These are phyloP conservation scores for Floccularia luteovirens DNA, from an alignment of 768 basidiomycete species.

Conservation along the genomic window DNA sequence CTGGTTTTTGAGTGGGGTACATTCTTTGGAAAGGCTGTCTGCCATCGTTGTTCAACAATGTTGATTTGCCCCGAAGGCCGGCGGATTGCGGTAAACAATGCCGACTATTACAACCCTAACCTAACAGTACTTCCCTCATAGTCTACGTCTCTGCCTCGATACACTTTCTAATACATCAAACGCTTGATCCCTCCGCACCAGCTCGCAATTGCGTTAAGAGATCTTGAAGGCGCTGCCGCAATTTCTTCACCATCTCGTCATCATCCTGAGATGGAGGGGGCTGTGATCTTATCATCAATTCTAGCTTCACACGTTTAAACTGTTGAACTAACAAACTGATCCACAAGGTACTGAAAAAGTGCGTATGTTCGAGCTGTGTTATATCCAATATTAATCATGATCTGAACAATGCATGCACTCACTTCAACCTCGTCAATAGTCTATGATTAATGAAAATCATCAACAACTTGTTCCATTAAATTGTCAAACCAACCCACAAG, in stretches of 20 bases:
- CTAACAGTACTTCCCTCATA: too few relatives aligned
- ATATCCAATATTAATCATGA: neutral
- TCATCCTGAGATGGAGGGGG: constrained; percentile 28
- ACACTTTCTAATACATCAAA: too few relatives aligned
- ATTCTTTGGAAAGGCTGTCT: constrained; percentile 72
- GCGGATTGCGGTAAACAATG: too few relatives aligned
- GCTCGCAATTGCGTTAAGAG: constrained; percentile 22
- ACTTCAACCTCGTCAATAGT: neutral
- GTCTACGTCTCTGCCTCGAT: too few relatives aligned
- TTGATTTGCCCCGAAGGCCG: too few relatives aligned
- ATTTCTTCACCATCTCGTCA: constrained; percentile 27
- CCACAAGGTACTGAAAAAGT: constrained; percentile 30
- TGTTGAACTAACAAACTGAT: constrained; percentile 22
- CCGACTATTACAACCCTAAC: too few relatives aligned
- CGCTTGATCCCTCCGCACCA: constrained; percentile 27
- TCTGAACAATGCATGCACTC: neutral
- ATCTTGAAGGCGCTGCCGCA: constrained; percentile 25
- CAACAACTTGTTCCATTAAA: neutral
- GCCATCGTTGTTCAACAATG: constrained; percentile 48
- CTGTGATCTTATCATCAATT: constrained; percentile 10
- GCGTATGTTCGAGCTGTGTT: neutral
- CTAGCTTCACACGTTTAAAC: too few relatives aligned
- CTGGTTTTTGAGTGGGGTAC: constrained; percentile 82
- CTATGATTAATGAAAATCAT: neutral
- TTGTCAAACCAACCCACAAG: neutral